These are phyloP conservation scores for Coffea canephora DNA, from an alignment of 257 asterid genomes.

Conservation along the genomic window DNA sequence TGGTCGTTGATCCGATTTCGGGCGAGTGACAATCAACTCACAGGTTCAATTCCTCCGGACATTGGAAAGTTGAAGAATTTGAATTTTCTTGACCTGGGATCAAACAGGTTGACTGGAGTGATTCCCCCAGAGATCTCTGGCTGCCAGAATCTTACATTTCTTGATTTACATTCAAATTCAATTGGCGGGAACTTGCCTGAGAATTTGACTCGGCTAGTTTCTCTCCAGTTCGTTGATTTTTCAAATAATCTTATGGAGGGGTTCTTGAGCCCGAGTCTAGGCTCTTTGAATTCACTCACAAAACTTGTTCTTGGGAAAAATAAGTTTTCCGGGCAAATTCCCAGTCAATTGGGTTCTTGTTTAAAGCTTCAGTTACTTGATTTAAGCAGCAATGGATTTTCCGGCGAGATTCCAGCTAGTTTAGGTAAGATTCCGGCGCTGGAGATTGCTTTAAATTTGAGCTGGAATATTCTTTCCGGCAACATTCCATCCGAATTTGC, in stretches of 20 bases:
- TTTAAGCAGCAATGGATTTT: conserved; percentile 58
- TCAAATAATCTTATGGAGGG: conserved; percentile 66
- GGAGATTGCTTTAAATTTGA: conserved; percentile 69
- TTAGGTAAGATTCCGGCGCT: conserved; percentile 65
- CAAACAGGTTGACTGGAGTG: conserved; percentile 54
- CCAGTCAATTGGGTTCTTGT: conserved; percentile 59
- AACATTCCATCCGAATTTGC: conserved; percentile 60
- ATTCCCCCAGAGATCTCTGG: conserved; percentile 61
- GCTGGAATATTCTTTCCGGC: conserved; percentile 69
- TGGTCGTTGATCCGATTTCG: conserved; percentile 67
- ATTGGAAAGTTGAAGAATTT: conserved; percentile 64
- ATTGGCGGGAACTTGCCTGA: conserved; percentile 56
- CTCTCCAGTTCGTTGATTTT: conserved; percentile 65
- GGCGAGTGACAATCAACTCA: conserved; percentile 53
- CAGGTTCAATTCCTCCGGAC: conserved; percentile 58
- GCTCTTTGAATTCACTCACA: conserved; percentile 62
- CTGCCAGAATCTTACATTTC: conserved; percentile 69
- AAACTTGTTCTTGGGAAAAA: conserved; percentile 62
- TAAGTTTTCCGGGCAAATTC: conserved; percentile 58
- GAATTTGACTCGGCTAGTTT: conserved; percentile 43
- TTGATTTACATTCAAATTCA: conserved; percentile 74
- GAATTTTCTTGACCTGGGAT: conserved; percentile 67
- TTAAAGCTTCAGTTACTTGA: conserved; percentile 69
- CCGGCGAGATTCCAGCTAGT: conserved; percentile 56
- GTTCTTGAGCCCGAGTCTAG: conserved; percentile 49